phyloP scores from a whole-genome alignment of 2,329 filamentous ascomycete species.

The Botrytis pseudocinerea region DNA sequence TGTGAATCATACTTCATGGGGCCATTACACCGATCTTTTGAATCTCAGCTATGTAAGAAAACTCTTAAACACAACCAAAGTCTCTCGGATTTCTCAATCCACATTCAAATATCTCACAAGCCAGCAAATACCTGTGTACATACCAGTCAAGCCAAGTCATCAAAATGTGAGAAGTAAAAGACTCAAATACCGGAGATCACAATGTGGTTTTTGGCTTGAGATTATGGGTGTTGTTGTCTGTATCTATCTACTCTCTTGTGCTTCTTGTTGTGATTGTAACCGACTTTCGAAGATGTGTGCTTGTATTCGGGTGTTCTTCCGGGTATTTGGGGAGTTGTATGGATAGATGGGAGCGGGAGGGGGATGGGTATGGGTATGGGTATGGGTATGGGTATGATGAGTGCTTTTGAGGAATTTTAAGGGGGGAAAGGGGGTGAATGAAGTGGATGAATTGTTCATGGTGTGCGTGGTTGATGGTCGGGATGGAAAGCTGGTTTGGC shows the following conservation, averaged over 20 bases:
- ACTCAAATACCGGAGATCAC: background rate
- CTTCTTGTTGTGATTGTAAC: background rate
- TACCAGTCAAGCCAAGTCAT: background rate
- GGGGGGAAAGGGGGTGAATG: background rate
- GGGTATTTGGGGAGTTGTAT: too few relatives aligned
- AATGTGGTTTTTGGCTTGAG: background rate
- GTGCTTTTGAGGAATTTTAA: background rate
- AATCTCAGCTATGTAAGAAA: background rate
- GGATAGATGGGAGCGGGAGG: too few relatives aligned
- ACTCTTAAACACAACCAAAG: background rate
- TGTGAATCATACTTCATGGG: background rate
- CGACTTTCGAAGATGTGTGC: background rate
- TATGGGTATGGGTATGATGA: fast-evolving
- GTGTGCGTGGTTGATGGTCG: background rate
- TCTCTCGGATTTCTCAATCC: background rate
- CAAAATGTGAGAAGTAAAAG: background rate
- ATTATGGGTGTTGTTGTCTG: background rate
- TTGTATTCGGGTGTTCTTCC: background rate
- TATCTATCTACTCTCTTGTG: too few relatives aligned
- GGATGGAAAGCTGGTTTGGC: background rate
- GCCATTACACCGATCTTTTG: background rate
- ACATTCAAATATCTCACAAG: background rate
- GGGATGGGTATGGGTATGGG: background rate
- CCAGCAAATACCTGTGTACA: background rate
- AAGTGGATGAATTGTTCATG: background rate